Percentiles rank a stretch among this genome's conserved stretches.
Conservation (phyloP, 495 filamentous ascomycete species). For the Talaromyces borbonicus region DNA sequence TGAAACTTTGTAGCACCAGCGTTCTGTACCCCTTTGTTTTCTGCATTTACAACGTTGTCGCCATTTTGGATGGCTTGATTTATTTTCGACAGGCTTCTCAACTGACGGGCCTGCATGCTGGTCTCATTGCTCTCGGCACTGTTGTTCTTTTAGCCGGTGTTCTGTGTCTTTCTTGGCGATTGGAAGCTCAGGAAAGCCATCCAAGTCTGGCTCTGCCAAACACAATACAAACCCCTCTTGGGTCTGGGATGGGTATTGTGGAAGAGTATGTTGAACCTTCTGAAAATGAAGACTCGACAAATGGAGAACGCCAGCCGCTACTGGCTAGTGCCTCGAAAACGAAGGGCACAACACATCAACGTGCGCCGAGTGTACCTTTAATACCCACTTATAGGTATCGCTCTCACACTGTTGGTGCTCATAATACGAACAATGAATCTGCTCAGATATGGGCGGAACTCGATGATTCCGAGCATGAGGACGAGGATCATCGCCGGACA, state of each 20-base stretch:
- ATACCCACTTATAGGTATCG: slow-evolving; percentile 18
- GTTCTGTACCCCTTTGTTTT: slow-evolving; percentile 97
- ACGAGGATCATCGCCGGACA: slow-evolving; percentile 6
- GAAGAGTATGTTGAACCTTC: slow-evolving; percentile 25
- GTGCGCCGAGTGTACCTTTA: slow-evolving; percentile 31
- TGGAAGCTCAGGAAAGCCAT: slow-evolving; percentile 60
- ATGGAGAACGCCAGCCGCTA: slow-evolving; percentile 33
- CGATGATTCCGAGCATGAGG: slow-evolving; percentile 34
- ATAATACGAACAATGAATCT: slow-evolving; percentile 25
- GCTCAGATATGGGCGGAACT: slow-evolving; percentile 44
- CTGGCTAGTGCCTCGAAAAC: slow-evolving; percentile 16
- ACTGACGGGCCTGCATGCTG: slow-evolving; percentile 63
- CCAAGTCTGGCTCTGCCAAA: slow-evolving; percentile 32
- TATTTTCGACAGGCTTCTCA: slow-evolving; percentile 88
- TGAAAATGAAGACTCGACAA: slow-evolving; percentile 21
- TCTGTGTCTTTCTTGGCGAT: slow-evolving; percentile 85
- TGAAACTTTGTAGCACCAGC: slow-evolving; percentile 91
- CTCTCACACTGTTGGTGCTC: slow-evolving; percentile 9
- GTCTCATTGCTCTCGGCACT: slow-evolving; percentile 81
- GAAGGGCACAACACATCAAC: slow-evolving; percentile 15
- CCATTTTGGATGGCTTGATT: slow-evolving; percentile 92
- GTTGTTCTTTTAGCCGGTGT: slow-evolving; percentile 79
- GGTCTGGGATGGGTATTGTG: slow-evolving; percentile 33
- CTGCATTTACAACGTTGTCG: slow-evolving; percentile 99
- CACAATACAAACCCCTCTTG: slow-evolving; percentile 30